Evolutionary conservation across 768 basidiomycete species (phyloP).

Genomic region (Boletus eberwhitei): DNA sequence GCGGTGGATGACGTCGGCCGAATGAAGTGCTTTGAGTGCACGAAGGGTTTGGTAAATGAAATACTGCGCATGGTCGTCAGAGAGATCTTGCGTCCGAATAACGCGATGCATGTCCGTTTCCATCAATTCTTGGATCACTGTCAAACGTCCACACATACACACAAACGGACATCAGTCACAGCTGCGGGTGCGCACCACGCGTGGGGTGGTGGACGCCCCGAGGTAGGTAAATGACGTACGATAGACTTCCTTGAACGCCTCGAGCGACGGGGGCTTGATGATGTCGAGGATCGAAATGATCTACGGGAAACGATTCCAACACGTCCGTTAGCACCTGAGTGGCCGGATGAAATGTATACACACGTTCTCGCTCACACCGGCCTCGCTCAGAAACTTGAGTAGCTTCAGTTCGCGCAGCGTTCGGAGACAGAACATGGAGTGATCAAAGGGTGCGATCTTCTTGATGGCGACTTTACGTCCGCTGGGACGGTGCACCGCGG

Average conservation of each 20-base stretch:
- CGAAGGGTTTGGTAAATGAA: conserved; percentile 94
- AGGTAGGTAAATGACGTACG: conserved; percentile 38
- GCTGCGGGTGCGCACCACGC: not conserved
- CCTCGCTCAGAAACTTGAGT: conserved; percentile 80
- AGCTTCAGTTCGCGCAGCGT: conserved; percentile 88
- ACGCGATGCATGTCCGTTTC: conserved; percentile 98
- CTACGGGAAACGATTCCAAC: conserved; percentile 32
- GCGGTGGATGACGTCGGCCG: conserved; percentile 93
- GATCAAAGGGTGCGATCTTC: conserved; percentile 93
- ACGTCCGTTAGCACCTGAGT: not conserved
- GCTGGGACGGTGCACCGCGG: conserved; percentile 82
- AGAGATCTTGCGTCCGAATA: conserved; percentile 90
- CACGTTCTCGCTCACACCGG: conserved; percentile 88
- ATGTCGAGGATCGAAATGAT: conserved; percentile 91
- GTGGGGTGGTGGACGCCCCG: not conserved
- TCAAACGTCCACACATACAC: not conserved
- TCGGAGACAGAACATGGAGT: conserved; percentile 89
- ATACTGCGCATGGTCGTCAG: conserved; percentile 93
- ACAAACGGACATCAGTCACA: not conserved
- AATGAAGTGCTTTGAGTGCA: conserved; percentile 93
- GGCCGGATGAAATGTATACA: not conserved
- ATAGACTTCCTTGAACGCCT: conserved; percentile 86
- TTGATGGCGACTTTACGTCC: conserved; percentile 95
- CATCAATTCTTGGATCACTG: conserved; percentile 90
- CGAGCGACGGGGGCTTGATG: conserved; percentile 74